phyloP scores from a whole-genome alignment of 2,329 filamentous ascomycete species.

The Penicillium psychrosexuale region DNA sequence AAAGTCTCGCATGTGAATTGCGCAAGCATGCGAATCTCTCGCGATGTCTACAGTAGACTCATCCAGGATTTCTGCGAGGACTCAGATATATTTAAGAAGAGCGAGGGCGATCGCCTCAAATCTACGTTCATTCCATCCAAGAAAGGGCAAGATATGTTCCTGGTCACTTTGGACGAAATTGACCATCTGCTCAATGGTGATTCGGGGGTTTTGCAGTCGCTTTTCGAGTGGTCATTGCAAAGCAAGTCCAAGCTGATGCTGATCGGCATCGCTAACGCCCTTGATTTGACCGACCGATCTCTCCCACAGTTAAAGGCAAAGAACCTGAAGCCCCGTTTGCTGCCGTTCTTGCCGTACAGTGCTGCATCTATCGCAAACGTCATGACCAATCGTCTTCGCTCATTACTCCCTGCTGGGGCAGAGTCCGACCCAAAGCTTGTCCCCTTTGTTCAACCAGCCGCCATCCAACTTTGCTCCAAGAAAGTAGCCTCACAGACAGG shows the following conservation, averaged over 20 bases:
- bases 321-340: slow-evolving; percentile 81
- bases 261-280: slow-evolving; percentile 90
- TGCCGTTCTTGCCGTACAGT: slow-evolving; percentile 91
- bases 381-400: slow-evolving; percentile 77
- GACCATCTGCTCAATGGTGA: slow-evolving; percentile 89
- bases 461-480: slow-evolving; percentile 88
- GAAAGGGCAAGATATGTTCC: slow-evolving; percentile 56
- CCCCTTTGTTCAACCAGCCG: slow-evolving; percentile 89
- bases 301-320: slow-evolving; percentile 88
- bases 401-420: slow-evolving; percentile 56
- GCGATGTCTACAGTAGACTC: slow-evolving; percentile 78
- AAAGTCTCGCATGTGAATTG: slow-evolving; percentile 85
- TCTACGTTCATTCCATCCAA: slow-evolving; percentile 66
- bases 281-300: slow-evolving; percentile 93
- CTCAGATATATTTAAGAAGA: slow-evolving; percentile 60
- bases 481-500: slow-evolving; percentile 94
- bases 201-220: slow-evolving; percentile 79
- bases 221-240: slow-evolving; percentile 96
- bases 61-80: slow-evolving; percentile 66
- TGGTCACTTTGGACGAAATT: slow-evolving; percentile 93
- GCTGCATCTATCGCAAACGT: slow-evolving; percentile 83
- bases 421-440: slow-evolving; percentile 57
- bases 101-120: slow-evolving; percentile 66
- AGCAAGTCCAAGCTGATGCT: slow-evolving; percentile 75
- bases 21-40: slow-evolving; percentile 89